Evolutionary conservation across 768 basidiomycete genomes (phyloP).

Genomic region (Suillus tomentosus): DNA sequence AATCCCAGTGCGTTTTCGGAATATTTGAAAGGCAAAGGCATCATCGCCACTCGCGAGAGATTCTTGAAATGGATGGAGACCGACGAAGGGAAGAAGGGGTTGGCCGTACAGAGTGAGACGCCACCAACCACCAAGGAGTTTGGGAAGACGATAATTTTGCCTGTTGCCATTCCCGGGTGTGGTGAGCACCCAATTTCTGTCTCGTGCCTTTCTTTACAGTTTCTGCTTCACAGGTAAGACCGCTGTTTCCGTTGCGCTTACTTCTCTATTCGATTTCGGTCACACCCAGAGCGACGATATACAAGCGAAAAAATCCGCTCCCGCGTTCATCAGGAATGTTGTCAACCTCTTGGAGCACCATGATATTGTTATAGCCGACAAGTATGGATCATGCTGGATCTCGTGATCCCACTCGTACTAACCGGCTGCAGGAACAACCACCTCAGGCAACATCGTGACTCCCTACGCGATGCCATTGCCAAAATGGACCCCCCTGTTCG

Average conservation of each 20-base stretch:
- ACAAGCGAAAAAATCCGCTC: constrained; percentile 68
- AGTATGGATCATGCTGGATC: constrained; percentile 47
- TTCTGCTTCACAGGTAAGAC: constrained; percentile 71
- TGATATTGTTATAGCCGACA: constrained; percentile 90
- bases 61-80: not conserved
- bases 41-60: constrained; percentile 47
- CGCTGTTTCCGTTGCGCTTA: constrained; percentile 74
- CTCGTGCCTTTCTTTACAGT: not conserved
- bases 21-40: constrained; percentile 75
- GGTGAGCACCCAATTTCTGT: constrained; percentile 51
- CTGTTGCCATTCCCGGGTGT: constrained; percentile 90
- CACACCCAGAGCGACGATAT: constrained; percentile 97
- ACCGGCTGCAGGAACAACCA: constrained; percentile 80
- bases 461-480: constrained; percentile 58
- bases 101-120: not conserved
- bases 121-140: not conserved
- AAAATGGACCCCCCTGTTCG: constrained; percentile 38
- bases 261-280: constrained; percentile 79
- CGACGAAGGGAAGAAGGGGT: not conserved
- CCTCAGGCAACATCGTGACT: constrained; percentile 71
- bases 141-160: constrained; percentile 82
- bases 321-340: constrained; percentile 53
- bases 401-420: not conserved
- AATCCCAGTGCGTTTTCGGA: constrained; percentile 61
- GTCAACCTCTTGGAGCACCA: constrained; percentile 46